A percentile compares a stretch with the other conserved stretches of the same genome.
These are phyloP conservation scores for Xylariaceae sp. DNA, from an alignment of 2,329 filamentous ascomycete species.

Conservation along the genomic window DNA sequence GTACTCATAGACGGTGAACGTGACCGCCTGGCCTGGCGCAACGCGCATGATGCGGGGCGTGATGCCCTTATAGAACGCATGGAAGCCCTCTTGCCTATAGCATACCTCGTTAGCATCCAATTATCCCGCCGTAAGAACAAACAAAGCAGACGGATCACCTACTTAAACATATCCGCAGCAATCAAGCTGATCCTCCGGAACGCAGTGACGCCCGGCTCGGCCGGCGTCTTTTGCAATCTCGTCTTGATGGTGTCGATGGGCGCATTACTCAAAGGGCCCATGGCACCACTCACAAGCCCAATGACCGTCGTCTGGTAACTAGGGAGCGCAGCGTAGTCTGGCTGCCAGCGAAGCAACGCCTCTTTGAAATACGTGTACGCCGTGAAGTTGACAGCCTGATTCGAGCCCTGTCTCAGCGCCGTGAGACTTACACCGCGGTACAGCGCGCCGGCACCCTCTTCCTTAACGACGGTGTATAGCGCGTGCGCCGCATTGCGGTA, in stretches of 20 bases:
- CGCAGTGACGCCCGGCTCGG: slow-evolving; percentile 75
- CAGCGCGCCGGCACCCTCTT: slow-evolving; percentile 82
- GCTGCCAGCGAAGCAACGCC: slow-evolving; percentile 67
- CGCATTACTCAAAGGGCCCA: slow-evolving; percentile 93
- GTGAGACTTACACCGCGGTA: slow-evolving; percentile 94
- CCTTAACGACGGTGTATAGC: slow-evolving; percentile 81
- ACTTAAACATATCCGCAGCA: slow-evolving; percentile 79
- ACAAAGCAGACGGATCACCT: slow-evolving; percentile 25
- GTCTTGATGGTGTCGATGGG: slow-evolving; percentile 99
- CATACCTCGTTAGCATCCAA: neutral
- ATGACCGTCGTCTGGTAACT: slow-evolving; percentile 88
- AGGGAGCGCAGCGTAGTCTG: slow-evolving; percentile 49
- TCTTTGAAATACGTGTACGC: slow-evolving; percentile 94
- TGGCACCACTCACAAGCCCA: slow-evolving; percentile 85
- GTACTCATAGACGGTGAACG: slow-evolving; percentile 74
- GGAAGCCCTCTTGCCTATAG: slow-evolving; percentile 78
- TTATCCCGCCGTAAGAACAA: neutral
- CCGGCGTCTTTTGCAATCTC: slow-evolving; percentile 83
- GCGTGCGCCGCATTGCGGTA: slow-evolving; percentile 89
- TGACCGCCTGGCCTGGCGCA: slow-evolving; percentile 84
- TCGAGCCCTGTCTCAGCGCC: slow-evolving; percentile 88
- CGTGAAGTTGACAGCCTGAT: slow-evolving; percentile 98
- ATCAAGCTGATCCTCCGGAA: slow-evolving; percentile 75
- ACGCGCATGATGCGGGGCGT: slow-evolving; percentile 97
- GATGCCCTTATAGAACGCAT: slow-evolving; percentile 99